Evolutionary conservation across 495 filamentous ascomycete genomes (phyloP).

Genomic region (Pyronema domesticum): DNA sequence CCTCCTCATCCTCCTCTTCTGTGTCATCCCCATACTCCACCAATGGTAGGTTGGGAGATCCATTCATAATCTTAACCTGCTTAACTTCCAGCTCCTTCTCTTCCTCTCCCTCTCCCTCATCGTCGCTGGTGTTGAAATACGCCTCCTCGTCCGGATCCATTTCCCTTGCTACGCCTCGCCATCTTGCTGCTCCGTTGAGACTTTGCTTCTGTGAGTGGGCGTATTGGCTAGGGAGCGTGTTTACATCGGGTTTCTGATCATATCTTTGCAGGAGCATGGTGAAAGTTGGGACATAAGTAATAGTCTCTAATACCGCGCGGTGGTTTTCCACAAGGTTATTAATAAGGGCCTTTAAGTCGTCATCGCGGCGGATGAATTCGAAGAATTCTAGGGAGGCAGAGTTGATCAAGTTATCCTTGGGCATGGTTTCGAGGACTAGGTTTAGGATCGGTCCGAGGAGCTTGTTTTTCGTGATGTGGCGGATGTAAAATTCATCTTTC

Average conservation of each 20-base stretch:
- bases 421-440: slow-evolving; percentile 77
- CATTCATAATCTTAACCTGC: slow-evolving; percentile 27
- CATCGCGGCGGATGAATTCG: slow-evolving; percentile 62
- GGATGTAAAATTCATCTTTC: slow-evolving; percentile 83
- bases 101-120: slow-evolving; percentile 48
- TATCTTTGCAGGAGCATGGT: slow-evolving; percentile 54
- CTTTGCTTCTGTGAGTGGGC: slow-evolving; percentile 30
- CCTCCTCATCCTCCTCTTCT: slow-evolving; percentile 27
- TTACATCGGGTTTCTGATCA: slow-evolving; percentile 39
- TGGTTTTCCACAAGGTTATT: slow-evolving; percentile 77
- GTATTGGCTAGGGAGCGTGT: slow-evolving; percentile 3
- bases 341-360: slow-evolving; percentile 66
- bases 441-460: slow-evolving; percentile 79
- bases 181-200: slow-evolving; percentile 45
- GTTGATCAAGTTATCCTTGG: slow-evolving; percentile 86
- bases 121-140: slow-evolving; percentile 83
- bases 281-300: slow-evolving; percentile 81
- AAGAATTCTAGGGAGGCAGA: slow-evolving; percentile 95
- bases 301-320: slow-evolving; percentile 56
- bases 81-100: slow-evolving; percentile 18
- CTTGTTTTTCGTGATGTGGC: slow-evolving; percentile 64
- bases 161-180: slow-evolving; percentile 55
- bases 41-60: slow-evolving; percentile 42
- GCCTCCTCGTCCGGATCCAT: slow-evolving; percentile 77
- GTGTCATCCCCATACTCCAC: slow-evolving; percentile 89